Base-by-base conservation (phyloP, 306 rosid genomes). In the Vigna angularis region DNA sequence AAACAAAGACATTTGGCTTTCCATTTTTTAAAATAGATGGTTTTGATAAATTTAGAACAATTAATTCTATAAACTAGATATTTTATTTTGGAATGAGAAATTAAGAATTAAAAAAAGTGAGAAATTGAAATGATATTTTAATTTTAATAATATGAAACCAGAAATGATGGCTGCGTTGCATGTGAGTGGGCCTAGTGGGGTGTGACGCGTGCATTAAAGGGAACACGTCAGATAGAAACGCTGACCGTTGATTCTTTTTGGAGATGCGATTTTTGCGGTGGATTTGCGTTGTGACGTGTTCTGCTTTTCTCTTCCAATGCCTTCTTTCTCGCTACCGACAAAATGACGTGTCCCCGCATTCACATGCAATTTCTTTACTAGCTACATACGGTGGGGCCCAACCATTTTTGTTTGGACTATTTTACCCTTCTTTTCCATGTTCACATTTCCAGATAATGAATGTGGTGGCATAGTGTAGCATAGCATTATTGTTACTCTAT, bases 291-390 rank as follows among this genome's bases (percentile, higher is more conserved):
- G 40, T 63, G 79, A 61, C 70, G 72, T 75, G 62, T 14, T 48
- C 1, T 9, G 10, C 14, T 38, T 52, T 32, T 7, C 13, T 24
- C 38, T 38, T 56, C 45, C 56, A 9, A 20, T 56, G 52, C 44
- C 20, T 24, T 36, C 4, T 42, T 73, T 14, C 20, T 4, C 5
- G 32, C 49, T 52, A 71, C 79, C 72, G 79, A 75, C 79, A 75
- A 49, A 10, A 63, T 75, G 72, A 75, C 79, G 72, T 75, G 72
- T 63, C 72, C 71, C 71, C 40, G 16, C 79, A 75, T 4, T 63
- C 72, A 63, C 79, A 49, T 63, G 72, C n/a, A 20, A 72, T 48
- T 63, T 49, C 79, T 32, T 49, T 7, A 49, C 48, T 62, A 30
- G 42, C 2, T 34, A 72, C 68, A 57, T 28, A 26, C 4, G 11